These are phyloP conservation scores for Pyrenophora seminiperda DNA, from an alignment of 2,329 filamentous ascomycete genomes.

Conservation along the genomic window DNA sequence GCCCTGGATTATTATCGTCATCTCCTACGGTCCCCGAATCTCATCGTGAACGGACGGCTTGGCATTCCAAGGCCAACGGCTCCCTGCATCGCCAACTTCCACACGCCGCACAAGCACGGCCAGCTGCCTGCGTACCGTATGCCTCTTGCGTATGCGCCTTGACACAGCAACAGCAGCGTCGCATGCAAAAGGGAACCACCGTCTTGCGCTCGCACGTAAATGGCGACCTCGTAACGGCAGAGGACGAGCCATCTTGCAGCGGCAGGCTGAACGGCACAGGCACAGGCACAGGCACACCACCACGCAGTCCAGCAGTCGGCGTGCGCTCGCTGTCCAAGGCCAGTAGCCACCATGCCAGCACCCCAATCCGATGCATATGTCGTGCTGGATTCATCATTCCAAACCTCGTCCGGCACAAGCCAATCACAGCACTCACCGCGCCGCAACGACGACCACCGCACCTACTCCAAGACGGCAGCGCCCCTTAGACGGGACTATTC, in stretches of 20 bases:
- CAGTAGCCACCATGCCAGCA: slow-evolving; percentile 29
- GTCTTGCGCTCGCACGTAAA: slow-evolving; percentile 22
- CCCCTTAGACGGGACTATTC: slow-evolving; percentile 28
- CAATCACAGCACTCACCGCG: slow-evolving; percentile 36
- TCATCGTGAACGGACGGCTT: slow-evolving; percentile 23
- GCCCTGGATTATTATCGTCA: slow-evolving; percentile 6
- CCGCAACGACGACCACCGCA: slow-evolving; percentile 34
- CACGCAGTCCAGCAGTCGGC: not conserved
- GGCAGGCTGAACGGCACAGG: slow-evolving; percentile 8
- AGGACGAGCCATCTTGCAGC: slow-evolving; percentile 9
- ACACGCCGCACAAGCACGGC: slow-evolving; percentile 17
- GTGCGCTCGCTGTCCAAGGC: not conserved
- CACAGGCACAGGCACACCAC: slow-evolving; percentile 4
- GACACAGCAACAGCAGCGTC: slow-evolving; percentile 15
- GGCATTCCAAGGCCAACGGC: slow-evolving; percentile 25
- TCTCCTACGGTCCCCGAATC: slow-evolving; percentile 1
- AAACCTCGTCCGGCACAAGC: slow-evolving; percentile 32
- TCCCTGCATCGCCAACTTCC: slow-evolving; percentile 33
- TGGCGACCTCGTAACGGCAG: slow-evolving; percentile 26
- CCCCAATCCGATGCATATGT: slow-evolving; percentile 34
- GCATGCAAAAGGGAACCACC: slow-evolving; percentile 23
- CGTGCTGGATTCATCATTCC: slow-evolving; percentile 42
- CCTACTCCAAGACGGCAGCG: slow-evolving; percentile 26
- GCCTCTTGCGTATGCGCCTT: not conserved
- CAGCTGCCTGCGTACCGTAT: slow-evolving; percentile 14